Percentiles rank a stretch among this genome's conserved stretches.
Conservation (phyloP, 805 yeast genomes). For the Kodamaea sagamina region DNA sequence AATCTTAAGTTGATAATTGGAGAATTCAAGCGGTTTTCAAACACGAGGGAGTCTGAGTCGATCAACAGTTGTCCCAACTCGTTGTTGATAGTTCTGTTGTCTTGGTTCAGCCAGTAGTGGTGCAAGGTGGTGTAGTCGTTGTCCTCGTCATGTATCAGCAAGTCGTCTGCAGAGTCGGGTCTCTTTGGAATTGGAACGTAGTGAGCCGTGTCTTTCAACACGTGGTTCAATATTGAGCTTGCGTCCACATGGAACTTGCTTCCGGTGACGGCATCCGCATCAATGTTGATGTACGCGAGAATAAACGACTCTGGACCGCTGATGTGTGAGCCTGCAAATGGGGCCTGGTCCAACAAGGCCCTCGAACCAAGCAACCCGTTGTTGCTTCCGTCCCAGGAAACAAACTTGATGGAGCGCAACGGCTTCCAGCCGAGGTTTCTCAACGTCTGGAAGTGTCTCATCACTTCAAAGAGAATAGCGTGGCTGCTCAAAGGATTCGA, state of each 20-base stretch:
- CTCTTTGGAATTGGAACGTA: conserved; percentile 34
- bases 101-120: conserved; percentile 39
- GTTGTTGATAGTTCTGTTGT: conserved; percentile 32
- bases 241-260: conserved; percentile 36
- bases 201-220: conserved; percentile 16
- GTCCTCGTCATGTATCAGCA: conserved; percentile 19
- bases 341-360: conserved; percentile 21
- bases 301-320: conserved; percentile 18
- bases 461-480: conserved; percentile 40
- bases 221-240: conserved; percentile 37
- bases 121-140: conserved; percentile 30
- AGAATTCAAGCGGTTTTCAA: conserved; percentile 31
- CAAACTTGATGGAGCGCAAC: conserved; percentile 38
- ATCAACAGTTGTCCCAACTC: conserved; percentile 28
- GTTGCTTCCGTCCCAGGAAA: conserved; percentile 44
- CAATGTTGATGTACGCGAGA: conserved; percentile 40
- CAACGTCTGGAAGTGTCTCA: conserved; percentile 36
- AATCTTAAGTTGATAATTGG: conserved; percentile 39
- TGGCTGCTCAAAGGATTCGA: conserved; percentile 42
- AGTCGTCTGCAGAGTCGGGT: conserved; percentile 7
- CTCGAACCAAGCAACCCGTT: conserved; percentile 37
- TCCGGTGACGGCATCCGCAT: conserved; percentile 41
- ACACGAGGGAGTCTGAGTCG: conserved; percentile 30
- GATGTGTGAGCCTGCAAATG: conserved; percentile 19
- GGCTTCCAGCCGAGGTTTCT: conserved; percentile 44